phyloP scores from a whole-genome alignment of 2,329 filamentous ascomycete species.

The Aureobasidium lini region DNA sequence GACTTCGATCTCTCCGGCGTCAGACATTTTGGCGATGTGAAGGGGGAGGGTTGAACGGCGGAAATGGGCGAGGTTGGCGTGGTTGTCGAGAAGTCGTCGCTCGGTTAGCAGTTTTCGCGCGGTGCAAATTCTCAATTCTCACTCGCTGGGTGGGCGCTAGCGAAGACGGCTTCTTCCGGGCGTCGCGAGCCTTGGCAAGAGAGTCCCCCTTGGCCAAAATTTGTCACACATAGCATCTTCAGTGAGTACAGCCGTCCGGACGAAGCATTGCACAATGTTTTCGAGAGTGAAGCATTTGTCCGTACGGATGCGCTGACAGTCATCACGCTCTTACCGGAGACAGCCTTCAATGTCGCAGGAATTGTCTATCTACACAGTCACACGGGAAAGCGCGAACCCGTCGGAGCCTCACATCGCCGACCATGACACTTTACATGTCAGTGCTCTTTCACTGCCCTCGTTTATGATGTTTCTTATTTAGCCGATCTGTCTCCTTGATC shows the following conservation, averaged over 20 bases:
- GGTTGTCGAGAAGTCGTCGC: conserved; percentile 13
- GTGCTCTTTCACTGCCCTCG: not conserved
- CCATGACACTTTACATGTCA: not conserved
- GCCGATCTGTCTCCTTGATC: not conserved
- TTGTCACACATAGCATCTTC: not conserved
- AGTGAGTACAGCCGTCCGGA: no score
- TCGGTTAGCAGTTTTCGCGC: not conserved
- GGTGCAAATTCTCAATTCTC: not conserved
- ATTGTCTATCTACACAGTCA: no score
- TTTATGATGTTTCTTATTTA: not conserved
- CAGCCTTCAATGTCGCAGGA: no score
- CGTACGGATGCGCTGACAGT: no score
- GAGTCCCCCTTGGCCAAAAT: not conserved
- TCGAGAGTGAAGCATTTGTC: no score
- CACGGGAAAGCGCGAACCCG: not conserved
- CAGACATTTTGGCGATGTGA: conserved; percentile 71
- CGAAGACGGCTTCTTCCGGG: not conserved
- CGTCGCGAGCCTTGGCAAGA: no score
- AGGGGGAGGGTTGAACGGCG: conserved; percentile 10
- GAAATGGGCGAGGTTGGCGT: conserved; percentile 10
- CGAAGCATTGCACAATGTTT: no score
- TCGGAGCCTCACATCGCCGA: not conserved
- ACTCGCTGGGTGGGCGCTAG: not conserved
- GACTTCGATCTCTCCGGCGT: conserved; percentile 90
- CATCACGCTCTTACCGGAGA: no score